Evolutionary conservation across 805 yeast genomes (phyloP).

Genomic region (Wickerhamomyces rabaulensis): DNA sequence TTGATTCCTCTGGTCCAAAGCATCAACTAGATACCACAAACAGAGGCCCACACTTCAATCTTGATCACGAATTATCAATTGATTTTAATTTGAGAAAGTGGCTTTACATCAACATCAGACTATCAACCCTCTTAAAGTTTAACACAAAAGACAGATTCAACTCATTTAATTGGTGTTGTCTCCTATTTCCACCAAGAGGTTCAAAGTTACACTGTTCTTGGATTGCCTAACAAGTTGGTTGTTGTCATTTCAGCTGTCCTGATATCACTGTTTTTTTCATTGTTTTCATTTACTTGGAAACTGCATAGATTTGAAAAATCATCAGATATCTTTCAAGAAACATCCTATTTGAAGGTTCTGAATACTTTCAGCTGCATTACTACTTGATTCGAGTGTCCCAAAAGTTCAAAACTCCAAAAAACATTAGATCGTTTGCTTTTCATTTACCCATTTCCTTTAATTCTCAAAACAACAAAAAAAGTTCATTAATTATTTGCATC

Average conservation of each 20-base stretch:
- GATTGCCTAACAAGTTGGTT: background rate
- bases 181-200: background rate
- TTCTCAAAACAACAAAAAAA: background rate
- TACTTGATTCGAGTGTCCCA: background rate
- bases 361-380: background rate
- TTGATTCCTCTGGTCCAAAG: constrained; percentile 5
- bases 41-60: constrained; percentile 2
- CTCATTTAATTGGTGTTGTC: constrained; percentile 20
- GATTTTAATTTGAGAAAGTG: constrained; percentile 6
- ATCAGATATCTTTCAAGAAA: background rate
- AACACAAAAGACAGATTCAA: constrained; percentile 3
- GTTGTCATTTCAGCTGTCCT: background rate
- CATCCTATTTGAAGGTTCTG: background rate
- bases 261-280: background rate
- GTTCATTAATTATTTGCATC: background rate
- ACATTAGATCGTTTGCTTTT: background rate
- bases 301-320: background rate
- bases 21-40: constrained; percentile 4
- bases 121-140: background rate
- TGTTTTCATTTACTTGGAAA: background rate
- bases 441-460: background rate
- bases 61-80: constrained; percentile 11
- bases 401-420: background rate
- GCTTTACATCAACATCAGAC: background rate
- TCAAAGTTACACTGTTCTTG: background rate